phyloP scores from a whole-genome alignment of 2,329 filamentous ascomycete species.

The Coniosporium tulheliwenetii region DNA sequence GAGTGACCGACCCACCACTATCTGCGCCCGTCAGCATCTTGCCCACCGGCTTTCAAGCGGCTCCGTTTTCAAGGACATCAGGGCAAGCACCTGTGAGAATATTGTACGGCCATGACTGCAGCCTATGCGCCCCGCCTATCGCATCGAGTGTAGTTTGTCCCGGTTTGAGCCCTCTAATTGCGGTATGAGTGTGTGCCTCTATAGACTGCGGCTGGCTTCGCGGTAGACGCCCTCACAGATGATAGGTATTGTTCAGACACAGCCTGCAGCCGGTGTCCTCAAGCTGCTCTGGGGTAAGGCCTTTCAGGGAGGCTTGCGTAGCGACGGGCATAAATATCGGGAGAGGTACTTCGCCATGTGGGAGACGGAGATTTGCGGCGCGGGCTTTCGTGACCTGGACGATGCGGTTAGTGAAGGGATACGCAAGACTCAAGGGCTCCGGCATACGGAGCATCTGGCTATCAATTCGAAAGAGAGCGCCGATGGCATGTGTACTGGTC shows the following conservation, averaged over 20 bases:
- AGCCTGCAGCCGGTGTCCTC: constrained; percentile 78
- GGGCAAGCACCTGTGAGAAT: constrained; percentile 54
- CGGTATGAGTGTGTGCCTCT: neutral
- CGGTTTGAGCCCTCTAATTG: constrained; percentile 59
- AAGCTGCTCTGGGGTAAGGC: constrained; percentile 79
- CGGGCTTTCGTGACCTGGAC: constrained; percentile 80
- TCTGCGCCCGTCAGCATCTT: constrained; percentile 12
- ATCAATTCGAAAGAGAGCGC: constrained; percentile 68
- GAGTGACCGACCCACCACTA: constrained; percentile 26
- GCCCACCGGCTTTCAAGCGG: neutral
- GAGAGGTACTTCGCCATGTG: constrained; percentile 64
- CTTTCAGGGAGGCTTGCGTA: constrained; percentile 90
- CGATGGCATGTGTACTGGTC: constrained; percentile 18
- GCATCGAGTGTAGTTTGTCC: constrained; percentile 78
- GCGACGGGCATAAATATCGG: constrained; percentile 98
- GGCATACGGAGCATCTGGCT: constrained; percentile 62
- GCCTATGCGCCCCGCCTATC: constrained; percentile 80
- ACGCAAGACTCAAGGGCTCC: constrained; percentile 3
- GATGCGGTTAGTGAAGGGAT: constrained; percentile 1
- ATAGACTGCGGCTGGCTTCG: neutral
- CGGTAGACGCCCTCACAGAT: constrained; percentile 36
- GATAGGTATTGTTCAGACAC: constrained; percentile 97
- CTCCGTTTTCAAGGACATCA: neutral
- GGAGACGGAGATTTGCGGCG: constrained; percentile 72
- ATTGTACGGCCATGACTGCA: constrained; percentile 93